Evolutionary conservation across 2,329 filamentous ascomycete species (phyloP).

Genomic region (Sporothrix luriei): DNA sequence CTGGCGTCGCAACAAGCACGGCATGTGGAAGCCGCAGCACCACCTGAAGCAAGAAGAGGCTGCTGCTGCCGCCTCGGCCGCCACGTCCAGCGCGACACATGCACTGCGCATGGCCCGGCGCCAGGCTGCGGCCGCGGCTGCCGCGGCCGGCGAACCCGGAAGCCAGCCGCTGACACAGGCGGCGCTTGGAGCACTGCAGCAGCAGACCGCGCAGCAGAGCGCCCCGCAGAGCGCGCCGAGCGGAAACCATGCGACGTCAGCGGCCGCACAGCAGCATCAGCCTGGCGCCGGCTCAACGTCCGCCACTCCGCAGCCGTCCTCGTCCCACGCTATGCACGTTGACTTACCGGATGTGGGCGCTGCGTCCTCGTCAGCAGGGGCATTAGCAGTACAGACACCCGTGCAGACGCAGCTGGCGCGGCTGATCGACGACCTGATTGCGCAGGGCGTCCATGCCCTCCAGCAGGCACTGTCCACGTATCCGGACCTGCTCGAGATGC

Average conservation of each 20-base stretch:
- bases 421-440: constrained; percentile 58
- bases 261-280: background rate
- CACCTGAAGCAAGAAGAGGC: constrained; percentile 75
- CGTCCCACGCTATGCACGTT: constrained; percentile 24
- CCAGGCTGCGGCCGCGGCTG: background rate
- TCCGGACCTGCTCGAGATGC: constrained; percentile 54
- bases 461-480: constrained; percentile 51
- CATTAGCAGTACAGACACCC: constrained; percentile 40
- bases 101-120: background rate
- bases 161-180: constrained; percentile 6
- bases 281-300: background rate
- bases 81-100: background rate
- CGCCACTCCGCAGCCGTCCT: background rate
- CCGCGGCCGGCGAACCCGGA: background rate
- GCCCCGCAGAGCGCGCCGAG: background rate
- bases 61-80: constrained; percentile 50
- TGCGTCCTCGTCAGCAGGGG: background rate
- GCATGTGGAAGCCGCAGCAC: constrained; percentile 79
- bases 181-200: constrained; percentile 1
- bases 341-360: background rate
- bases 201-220: background rate
- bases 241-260: background rate
- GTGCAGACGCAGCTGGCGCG: constrained; percentile 50
- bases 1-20: constrained; percentile 84
- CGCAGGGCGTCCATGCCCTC: constrained; percentile 53